Evolutionary conservation across 441 rosid species (phyloP), one percentile per base, ranked within the genome.

Genomic region (Euphorbia corollata): DNA sequence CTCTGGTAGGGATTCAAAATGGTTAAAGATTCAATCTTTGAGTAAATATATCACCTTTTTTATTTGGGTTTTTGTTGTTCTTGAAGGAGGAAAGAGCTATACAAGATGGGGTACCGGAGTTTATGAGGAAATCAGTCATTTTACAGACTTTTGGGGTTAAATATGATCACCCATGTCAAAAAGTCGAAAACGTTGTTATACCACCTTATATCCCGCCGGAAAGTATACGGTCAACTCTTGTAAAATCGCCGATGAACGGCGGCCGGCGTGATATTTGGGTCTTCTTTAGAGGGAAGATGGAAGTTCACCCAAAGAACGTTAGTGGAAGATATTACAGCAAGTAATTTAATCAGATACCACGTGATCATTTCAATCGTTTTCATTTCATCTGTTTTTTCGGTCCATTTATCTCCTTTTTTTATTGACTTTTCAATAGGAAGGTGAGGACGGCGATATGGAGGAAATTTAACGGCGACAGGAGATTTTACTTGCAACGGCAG

Each of bases 261-360:
- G 79, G 82, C 5, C 67, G 73, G 54, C 87, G 98, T 38, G 96
- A 90, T 71, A 87, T 93, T 56, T 81, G 79, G 83, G 97, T 73
- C 0, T 93, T 87, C 69, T 93, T 93, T 72, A 79, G 98, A n/a
- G 98, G 98, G 8, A 93, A 93, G 64, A 93, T 93, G 98, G 98
- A 93, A 68, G 80, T 93, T 54, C 84, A 89, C 72, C 99, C 97
- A 19, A 93, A 89, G 68, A 93, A 93, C 75, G 63, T 91, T 32
- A 91, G 97, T 38, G 99, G 99, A 2, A 84, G 90, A 59, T 93
- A 70, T 68, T 93, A 93, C 75, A 85, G 99, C 97, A 93, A 81
- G 98, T 89, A 82, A 77, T 71, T 38, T 1, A 47, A 59, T 12
- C 4, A 64, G 12, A 8, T 8, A 38, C 19, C 22, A 2, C n/a